Percentiles rank a stretch among this genome's conserved stretches.
Evolutionary conservation across 2,329 filamentous ascomycete genomes (phyloP).

Genomic region (Talaromyces sp.): DNA sequence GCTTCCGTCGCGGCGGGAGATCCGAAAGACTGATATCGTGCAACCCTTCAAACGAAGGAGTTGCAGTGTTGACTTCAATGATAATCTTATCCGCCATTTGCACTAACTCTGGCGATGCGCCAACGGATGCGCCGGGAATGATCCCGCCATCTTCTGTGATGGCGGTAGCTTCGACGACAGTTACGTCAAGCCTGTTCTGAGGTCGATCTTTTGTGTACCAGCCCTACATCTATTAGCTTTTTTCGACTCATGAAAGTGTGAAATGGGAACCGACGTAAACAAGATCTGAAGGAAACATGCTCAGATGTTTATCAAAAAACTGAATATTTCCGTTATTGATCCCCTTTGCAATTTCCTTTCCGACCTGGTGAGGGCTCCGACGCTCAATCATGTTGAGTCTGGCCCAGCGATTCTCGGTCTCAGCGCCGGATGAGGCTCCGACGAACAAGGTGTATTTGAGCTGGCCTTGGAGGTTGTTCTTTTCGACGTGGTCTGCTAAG

Average conservation of each 20-base stretch:
- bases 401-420: conserved; percentile 93
- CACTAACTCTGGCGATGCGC: conserved; percentile 78
- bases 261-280: conserved; percentile 59
- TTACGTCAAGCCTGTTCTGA: conserved; percentile 72
- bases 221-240: conserved; percentile 46
- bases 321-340: conserved; percentile 87
- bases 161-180: conserved; percentile 78
- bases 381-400: conserved; percentile 84
- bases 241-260: not conserved
- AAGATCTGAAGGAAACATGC: conserved; percentile 85
- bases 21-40: conserved; percentile 92
- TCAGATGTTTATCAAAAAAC: conserved; percentile 91
- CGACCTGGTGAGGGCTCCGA: conserved; percentile 80
- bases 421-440: conserved; percentile 81
- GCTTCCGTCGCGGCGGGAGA: conserved; percentile 74
- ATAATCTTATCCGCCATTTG: conserved; percentile 93
- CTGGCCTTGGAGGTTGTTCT: conserved; percentile 78
- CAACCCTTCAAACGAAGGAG: conserved; percentile 79
- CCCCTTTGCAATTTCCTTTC: conserved; percentile 83
- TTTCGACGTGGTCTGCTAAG: conserved; percentile 83
- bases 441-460: conserved; percentile 85
- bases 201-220: conserved; percentile 80
- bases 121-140: conserved; percentile 80
- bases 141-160: conserved; percentile 88
- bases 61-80: conserved; percentile 85